These are phyloP conservation scores for Wickerhamiella lipophila DNA, from an alignment of 805 yeast species.

Conservation along the genomic window DNA sequence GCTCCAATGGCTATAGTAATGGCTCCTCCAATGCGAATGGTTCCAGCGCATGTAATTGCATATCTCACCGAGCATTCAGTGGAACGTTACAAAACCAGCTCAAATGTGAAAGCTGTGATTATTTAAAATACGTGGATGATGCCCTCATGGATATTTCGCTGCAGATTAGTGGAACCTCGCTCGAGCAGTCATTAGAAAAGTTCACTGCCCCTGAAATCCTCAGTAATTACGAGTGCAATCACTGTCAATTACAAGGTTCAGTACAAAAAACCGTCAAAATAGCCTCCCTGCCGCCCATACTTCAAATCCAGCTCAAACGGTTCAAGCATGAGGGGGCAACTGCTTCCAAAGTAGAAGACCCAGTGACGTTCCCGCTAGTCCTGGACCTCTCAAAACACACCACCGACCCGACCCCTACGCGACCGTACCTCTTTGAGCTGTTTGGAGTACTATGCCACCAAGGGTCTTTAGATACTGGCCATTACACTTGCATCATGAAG, in stretches of 20 bases:
- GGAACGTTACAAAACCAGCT: slow-evolving; percentile 76
- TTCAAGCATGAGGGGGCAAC: slow-evolving; percentile 42
- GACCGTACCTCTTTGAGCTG: slow-evolving; percentile 53
- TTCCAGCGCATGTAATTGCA: slow-evolving; percentile 80
- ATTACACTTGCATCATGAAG: slow-evolving; percentile 71
- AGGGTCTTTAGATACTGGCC: slow-evolving; percentile 94
- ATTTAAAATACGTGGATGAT: slow-evolving; percentile 59
- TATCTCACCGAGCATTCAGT: slow-evolving; percentile 69
- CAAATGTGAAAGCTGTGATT: slow-evolving; percentile 55
- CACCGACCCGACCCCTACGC: slow-evolving; percentile 8
- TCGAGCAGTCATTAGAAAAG: slow-evolving; percentile 56
- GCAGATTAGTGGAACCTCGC: slow-evolving; percentile 38
- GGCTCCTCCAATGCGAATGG: neutral
- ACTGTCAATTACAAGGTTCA: slow-evolving; percentile 47
- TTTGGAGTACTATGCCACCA: slow-evolving; percentile 80
- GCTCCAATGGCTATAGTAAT: neutral
- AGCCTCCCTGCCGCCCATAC: slow-evolving; percentile 57
- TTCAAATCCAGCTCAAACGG: slow-evolving; percentile 69
- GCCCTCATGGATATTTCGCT: slow-evolving; percentile 84
- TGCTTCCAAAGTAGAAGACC: slow-evolving; percentile 58
- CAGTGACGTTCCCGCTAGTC: slow-evolving; percentile 58
- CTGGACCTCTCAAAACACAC: slow-evolving; percentile 57
- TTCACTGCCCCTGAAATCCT: slow-evolving; percentile 69
- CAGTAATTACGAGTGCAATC: slow-evolving; percentile 61
- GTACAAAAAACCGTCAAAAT: slow-evolving; percentile 65